Base-by-base conservation (phyloP, 345 rosid genomes). In the Citrus hindsii region DNA sequence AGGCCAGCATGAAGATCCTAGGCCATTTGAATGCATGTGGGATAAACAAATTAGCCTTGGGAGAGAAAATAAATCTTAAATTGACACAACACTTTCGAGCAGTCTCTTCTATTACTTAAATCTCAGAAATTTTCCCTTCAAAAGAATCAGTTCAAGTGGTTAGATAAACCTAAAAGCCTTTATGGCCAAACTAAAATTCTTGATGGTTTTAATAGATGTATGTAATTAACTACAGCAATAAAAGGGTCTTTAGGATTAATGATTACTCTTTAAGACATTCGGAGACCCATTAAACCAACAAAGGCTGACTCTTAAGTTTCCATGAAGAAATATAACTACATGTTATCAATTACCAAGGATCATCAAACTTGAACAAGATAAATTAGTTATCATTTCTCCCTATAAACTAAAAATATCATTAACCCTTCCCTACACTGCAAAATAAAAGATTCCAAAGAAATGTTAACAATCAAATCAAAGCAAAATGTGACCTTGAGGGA, bases 401-500 rank as follows among this genome's bases (percentile, higher is more conserved):
- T 2, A 12, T 46, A 42, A 18, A 67, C 16, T 25, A 25, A 46
- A 46, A 42, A 13, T 14, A 19, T 42, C 12, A 18, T 5, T 14
- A 14, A 18, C 12, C 4, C 19, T 46, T 69, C 3, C n/a, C n/a
- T 14, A 69, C 10, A 24, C 28, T 69, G 73, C 58, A 9, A 12
- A 14, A 48, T 7, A 69, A 19, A 69, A 69, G 37, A 69, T 25
- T 69, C 74, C 38, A 70, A 9, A 53, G 19, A 46, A 42, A 46
- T 46, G 51, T 13, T 46, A 46, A 46, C 18, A 12, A 46, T 46
- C 51, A 51, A 67, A 67, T 42, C 32, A 70, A 28, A 76, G 24
- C 48, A 38, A 58, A 79, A 55, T 67, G 28, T 56, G 80, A 96
- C 99, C 99, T 92, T 60, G 98, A 90, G 4, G 90, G 95, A 88